Base-by-base conservation (phyloP, 2,329 filamentous ascomycete species). In the Pseudogymnoascus sp. region DNA sequence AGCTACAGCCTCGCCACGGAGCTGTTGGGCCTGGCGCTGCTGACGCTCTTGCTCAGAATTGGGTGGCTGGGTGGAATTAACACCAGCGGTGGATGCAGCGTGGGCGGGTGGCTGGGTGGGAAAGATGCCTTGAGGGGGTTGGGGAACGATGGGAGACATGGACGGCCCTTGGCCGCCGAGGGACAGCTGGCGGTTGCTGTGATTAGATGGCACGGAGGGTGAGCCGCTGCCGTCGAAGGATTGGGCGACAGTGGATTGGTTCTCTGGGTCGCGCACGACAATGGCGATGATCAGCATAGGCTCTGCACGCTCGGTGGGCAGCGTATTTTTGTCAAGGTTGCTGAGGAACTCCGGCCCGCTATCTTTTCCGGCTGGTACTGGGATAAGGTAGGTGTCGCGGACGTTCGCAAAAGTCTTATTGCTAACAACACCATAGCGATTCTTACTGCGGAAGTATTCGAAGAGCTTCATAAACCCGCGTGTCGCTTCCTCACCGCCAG, bases 381-480 rank as follows among this genome's bases (percentile, higher is more conserved):
- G 92, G 8, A 96, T 86, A 30, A 97, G 81, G 71, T 97, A 97
- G 1, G 92, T 89, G 70, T 97, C 92, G 62, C 91, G 86, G 56
- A 96, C 88, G 62, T 90, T 86, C 18, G 84, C 81, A 28, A 85
- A 75, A 13, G 55, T 23, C 71, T 89, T 88, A 69, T 92, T 89
- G 12, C 86, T 86, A 5, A 96, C 81, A 1, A 97, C 92, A 18
- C 91, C 92, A 71, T 95, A 99, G 33, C 91, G 82, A 64, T 88
- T 82, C 69, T 92, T 89, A 57, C 80, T 80, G 39, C 84, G 78
- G 70, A 99, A 97, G 74, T 99, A 97, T 58, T 91, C 82, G 67
- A 92, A 89, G n/a, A 97, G 78, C 15, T 82, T 81, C 64, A 88
- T 80, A 69, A 95, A 95, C 21, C 83, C 81, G 5, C 78, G 73